phyloP scores from a whole-genome alignment of 148 eudicot species.

The Nyssa sinensis region DNA sequence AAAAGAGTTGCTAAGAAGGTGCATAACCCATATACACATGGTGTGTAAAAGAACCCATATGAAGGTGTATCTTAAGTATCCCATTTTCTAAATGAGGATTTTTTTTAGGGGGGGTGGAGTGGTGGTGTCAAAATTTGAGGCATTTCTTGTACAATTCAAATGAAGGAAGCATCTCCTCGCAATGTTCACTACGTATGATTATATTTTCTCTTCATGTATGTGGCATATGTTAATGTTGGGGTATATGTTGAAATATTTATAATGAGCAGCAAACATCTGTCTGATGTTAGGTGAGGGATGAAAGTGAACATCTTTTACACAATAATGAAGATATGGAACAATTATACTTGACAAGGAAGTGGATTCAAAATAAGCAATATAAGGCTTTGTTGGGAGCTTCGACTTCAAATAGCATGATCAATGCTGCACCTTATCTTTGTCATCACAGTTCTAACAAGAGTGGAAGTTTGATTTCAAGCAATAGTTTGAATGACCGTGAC shows the following conservation, averaged over 20 bases:
- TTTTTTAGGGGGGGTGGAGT: too few relatives aligned
- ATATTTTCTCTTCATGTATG: neutral
- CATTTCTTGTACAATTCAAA: neutral
- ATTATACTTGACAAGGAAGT: slow-evolving; percentile 81
- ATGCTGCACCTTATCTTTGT: slow-evolving; percentile 46
- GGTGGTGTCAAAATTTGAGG: neutral
- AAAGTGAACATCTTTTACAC: slow-evolving; percentile 91
- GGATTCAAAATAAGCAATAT: slow-evolving; percentile 76
- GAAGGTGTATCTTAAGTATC: too few relatives aligned
- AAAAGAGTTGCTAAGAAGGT: too few relatives aligned
- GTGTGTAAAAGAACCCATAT: too few relatives aligned
- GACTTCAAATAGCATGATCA: slow-evolving; percentile 48
- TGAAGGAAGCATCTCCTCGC: neutral
- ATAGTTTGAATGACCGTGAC: slow-evolving; percentile 51
- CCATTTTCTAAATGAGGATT: too few relatives aligned
- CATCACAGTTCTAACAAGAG: slow-evolving; percentile 69
- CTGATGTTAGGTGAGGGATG: slow-evolving; percentile 82
- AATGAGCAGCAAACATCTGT: neutral
- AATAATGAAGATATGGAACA: slow-evolving; percentile 97
- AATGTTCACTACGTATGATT: neutral
- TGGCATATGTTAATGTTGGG: neutral
- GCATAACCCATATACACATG: too few relatives aligned
- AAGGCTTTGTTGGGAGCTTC: slow-evolving; percentile 52
- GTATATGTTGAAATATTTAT: neutral
- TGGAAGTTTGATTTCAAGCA: slow-evolving; percentile 69